Evolutionary conservation across 2,329 filamentous ascomycete genomes (phyloP), one percentile per base, ranked within the genome.

Genomic region (Colletotrichum cuscutae): DNA sequence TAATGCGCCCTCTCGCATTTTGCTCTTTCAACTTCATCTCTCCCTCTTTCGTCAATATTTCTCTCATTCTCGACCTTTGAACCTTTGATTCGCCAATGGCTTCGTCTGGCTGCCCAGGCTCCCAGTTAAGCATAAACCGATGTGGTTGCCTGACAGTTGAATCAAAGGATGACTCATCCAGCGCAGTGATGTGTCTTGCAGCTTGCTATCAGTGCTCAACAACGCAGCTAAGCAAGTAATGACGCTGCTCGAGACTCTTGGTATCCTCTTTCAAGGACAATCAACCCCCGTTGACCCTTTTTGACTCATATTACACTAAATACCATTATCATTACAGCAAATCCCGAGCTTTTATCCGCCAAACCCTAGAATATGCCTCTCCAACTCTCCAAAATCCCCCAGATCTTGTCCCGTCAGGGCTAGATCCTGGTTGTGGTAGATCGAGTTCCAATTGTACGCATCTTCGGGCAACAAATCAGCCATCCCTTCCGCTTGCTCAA

Each of bases 301-400:
- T 49, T 22, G 42, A 49, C 42, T 49, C 42, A 22, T 22, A 0
- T 7, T 11, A 1, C 2, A 8, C 37, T 19, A 22, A 0, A 0
- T 22, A 49, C 2, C 42, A 49, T n/a, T 22, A n/a, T 32, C 5
- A 6, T 5, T n/a, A 37, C 4, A 0, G 0, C 15, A 42, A 3
- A 42, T 9, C 5, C 5, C 2, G 6, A 7, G 9, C 0, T 5
- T 7, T 54, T 11, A 69, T 42, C 65, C 28, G 9, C 69, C 53
- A 3, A 69, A 69, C 7, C 53, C 65, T 0, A 64, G 24, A 2
- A 69, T 54, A 1, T 72, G 69, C 13, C 65, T 72, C 42, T 72
- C 69, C 59, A 72, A 22, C 22, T 72, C 59, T 7, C 65, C 69
- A 4, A 69, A 69, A 24, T 72, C 69, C 2, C 65, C 69, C n/a